Evolutionary conservation across 2,329 filamentous ascomycete genomes (phyloP), one percentile per base, ranked within the genome.

Genomic region (Alternaria sp.): DNA sequence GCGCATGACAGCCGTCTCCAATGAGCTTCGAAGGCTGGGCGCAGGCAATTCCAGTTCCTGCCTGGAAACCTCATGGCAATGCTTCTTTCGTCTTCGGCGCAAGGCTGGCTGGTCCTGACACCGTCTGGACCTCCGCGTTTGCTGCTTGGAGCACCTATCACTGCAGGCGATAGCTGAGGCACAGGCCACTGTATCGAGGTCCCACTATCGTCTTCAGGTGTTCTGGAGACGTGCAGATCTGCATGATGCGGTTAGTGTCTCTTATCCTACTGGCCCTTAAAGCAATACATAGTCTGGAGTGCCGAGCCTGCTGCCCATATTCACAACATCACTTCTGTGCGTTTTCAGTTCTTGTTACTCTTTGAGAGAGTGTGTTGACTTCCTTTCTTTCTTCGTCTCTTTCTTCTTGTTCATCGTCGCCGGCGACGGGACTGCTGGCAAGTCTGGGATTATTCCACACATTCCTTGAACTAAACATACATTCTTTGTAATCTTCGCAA

Each of bases 341-440:
- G 61, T 73, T 70, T 59, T 66, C 59, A 47, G 62, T 73, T 71
- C 17, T 62, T 44, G 59, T 72, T 66, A 52, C 75, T 78, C 77
- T 77, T 73, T 74, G 74, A 74, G 60, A 79, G 76, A 77, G 75
- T 72, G 67, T 66, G 57, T 62, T 68, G 66, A 56, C 56, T 52
- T 67, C 62, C 62, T 70, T 69, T 66, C 44, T 65, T 67, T 67
- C 63, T 61, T 66, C 68, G 59, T 47, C 66, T 59, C 65, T 66
- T 62, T 62, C 49, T 59, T 44, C 54, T 71, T 62, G 62, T 68
- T 61, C 55, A 71, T 71, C 68, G 73, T 78, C 76, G 75, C 76
- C 67, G 77, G 75, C 74, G 74, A 77, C 75, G 68, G 71, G 64
- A 60, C 70, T 77, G 69, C 74, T 75, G 71, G 74, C 72, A 69